These are phyloP conservation scores for Myochromella boudieri DNA, from an alignment of 768 basidiomycete species.

Conservation along the genomic window DNA sequence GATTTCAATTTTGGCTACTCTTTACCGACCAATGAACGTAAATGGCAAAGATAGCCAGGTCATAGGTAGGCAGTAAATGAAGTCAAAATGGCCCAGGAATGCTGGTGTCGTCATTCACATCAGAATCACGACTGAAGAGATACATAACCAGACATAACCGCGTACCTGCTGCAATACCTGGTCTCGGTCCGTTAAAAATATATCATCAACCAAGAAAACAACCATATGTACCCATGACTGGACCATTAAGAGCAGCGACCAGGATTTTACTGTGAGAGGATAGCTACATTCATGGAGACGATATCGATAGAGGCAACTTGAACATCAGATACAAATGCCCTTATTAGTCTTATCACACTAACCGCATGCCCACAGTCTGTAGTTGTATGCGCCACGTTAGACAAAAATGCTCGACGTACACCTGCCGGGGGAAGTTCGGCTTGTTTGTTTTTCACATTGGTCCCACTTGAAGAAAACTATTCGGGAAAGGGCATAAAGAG, in stretches of 20 bases:
- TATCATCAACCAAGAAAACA: background rate
- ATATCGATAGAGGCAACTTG: background rate
- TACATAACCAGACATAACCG: background rate
- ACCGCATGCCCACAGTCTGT: slow-evolving; percentile 69
- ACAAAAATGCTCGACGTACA: slow-evolving; percentile 47
- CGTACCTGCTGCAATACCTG: slow-evolving; percentile 68
- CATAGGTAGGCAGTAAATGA: slow-evolving; percentile 64
- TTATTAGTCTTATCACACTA: slow-evolving; percentile 18
- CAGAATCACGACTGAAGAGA: too few relatives aligned
- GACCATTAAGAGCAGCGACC: slow-evolving; percentile 72
- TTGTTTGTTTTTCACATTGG: slow-evolving; percentile 45
- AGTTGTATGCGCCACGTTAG: slow-evolving; percentile 47
- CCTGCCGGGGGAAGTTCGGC: slow-evolving; percentile 18
- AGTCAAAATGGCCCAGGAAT: slow-evolving; percentile 72
- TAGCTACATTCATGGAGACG: slow-evolving; percentile 39
- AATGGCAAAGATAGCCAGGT: slow-evolving; percentile 69
- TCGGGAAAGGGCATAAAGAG: background rate
- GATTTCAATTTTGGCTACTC: too few relatives aligned
- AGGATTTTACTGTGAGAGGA: slow-evolving; percentile 68
- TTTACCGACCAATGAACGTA: slow-evolving; percentile 61
- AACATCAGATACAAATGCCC: background rate
- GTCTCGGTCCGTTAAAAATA: background rate
- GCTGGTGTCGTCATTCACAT: slow-evolving; percentile 31
- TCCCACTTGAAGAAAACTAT: slow-evolving; percentile 43
- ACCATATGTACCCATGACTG: slow-evolving; percentile 60